phyloP scores from a whole-genome alignment of 345 rosid genomes.

The Isatis tinctoria region DNA sequence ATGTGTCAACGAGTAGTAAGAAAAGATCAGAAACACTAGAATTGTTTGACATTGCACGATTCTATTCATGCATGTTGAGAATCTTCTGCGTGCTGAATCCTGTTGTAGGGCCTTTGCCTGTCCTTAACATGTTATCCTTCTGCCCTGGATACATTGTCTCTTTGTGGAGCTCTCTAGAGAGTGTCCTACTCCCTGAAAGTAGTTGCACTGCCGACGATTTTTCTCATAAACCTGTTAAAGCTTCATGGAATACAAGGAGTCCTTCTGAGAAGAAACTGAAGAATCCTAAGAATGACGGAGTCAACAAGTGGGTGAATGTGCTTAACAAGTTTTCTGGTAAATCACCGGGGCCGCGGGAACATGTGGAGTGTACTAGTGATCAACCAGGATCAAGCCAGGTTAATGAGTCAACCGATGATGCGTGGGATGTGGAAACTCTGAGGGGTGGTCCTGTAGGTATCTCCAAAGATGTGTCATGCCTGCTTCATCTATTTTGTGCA shows the following conservation, averaged over 20 bases:
- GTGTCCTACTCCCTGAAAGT: slow-evolving; percentile 41
- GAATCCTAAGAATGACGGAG: slow-evolving; percentile 52
- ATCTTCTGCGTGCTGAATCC: slow-evolving; percentile 65
- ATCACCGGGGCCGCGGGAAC: slow-evolving; percentile 44
- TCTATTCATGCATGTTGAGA: slow-evolving; percentile 81
- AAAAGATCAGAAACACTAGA: slow-evolving; percentile 43
- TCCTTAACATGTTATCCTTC: slow-evolving; percentile 89
- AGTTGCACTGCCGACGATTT: slow-evolving; percentile 15
- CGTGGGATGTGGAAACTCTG: slow-evolving; percentile 69
- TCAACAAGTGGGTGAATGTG: slow-evolving; percentile 63
- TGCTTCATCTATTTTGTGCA: slow-evolving; percentile 88
- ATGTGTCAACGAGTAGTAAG: slow-evolving; percentile 19
- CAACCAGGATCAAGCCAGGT: slow-evolving; percentile 37
- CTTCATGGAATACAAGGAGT: slow-evolving; percentile 39
- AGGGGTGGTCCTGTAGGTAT: slow-evolving; percentile 68
- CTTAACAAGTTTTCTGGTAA: slow-evolving; percentile 76
- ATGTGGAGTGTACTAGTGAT: slow-evolving; percentile 31
- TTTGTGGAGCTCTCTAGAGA: slow-evolving; percentile 67
- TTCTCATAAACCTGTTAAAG: slow-evolving; percentile 24
- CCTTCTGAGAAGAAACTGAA: slow-evolving; percentile 43
- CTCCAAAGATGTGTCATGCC: slow-evolving; percentile 63
- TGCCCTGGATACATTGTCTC: slow-evolving; percentile 70
- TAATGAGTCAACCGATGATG: slow-evolving; percentile 44
- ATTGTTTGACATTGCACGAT: slow-evolving; percentile 63
- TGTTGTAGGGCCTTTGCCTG: slow-evolving; percentile 60